A percentile compares a stretch with the other conserved stretches of the same genome.
phyloP scores from a whole-genome alignment of 371 early-diverging fungal genomes.

The Mucor ambiguus region DNA sequence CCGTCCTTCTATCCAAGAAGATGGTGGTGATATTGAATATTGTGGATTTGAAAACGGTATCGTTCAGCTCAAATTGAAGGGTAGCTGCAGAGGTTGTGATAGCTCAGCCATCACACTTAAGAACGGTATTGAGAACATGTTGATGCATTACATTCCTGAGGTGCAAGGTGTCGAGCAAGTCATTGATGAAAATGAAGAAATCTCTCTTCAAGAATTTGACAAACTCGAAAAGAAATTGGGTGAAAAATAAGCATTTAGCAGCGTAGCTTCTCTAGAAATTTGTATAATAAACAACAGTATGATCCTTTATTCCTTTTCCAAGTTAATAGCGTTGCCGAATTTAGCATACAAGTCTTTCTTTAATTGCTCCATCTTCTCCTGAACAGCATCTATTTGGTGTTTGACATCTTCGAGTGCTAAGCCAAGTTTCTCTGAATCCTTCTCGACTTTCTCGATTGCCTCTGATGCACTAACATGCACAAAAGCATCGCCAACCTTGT shows the following conservation, averaged over 20 bases:
- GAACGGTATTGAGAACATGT: slow-evolving; percentile 98
- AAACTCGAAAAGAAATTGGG: slow-evolving; percentile 46
- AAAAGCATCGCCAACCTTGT: slow-evolving; percentile 91
- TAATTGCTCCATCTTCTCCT: slow-evolving; percentile 79
- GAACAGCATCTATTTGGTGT: slow-evolving; percentile 68
- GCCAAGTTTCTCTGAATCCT: slow-evolving; percentile 62
- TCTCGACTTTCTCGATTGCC: slow-evolving; percentile 72
- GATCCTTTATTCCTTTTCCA: slow-evolving; percentile 75
- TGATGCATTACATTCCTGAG: slow-evolving; percentile 98
- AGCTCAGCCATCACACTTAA: slow-evolving; percentile 88
- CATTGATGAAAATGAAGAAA: slow-evolving; percentile 53
- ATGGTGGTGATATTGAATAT: slow-evolving; percentile 98
- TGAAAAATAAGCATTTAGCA: slow-evolving; percentile 29
- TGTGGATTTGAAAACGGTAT: slow-evolving; percentile 87
- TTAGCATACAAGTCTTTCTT: slow-evolving; percentile 88
- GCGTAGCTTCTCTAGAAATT: neutral
- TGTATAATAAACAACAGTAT: neutral
- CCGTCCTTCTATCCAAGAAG: slow-evolving; percentile 95
- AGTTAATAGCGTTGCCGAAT: slow-evolving; percentile 93
- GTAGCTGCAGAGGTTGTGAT: slow-evolving; percentile 96
- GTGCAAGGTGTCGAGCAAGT: slow-evolving; percentile 93
- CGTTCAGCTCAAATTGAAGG: slow-evolving; percentile 90
- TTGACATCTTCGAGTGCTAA: slow-evolving; percentile 64
- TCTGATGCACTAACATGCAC: slow-evolving; percentile 75
- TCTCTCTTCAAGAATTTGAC: slow-evolving; percentile 55